These are phyloP conservation scores for Pichia sp. DNA, from an alignment of 1,139 yeast genomes.

Conservation along the genomic window DNA sequence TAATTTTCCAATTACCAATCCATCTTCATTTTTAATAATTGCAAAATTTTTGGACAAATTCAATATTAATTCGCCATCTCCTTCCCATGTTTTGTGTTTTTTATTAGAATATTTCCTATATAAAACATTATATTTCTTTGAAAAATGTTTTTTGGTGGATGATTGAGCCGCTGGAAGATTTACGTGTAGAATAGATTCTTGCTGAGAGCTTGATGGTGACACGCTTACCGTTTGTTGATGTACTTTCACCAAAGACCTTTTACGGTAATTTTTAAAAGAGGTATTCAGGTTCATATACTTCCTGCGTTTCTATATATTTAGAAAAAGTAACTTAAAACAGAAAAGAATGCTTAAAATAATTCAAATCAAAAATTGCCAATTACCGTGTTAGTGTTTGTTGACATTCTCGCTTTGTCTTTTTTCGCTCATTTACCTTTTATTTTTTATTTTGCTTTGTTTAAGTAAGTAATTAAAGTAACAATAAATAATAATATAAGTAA, in stretches of 20 bases:
- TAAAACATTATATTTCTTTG: conserved; percentile 37
- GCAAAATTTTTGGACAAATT: conserved; percentile 18
- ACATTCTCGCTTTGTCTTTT: too few species aligned
- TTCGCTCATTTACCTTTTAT: too few species aligned
- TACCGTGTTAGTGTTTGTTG: too few species aligned
- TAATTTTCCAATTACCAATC: conserved; percentile 18
- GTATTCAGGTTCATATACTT: conserved; percentile 10
- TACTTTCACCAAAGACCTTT: not conserved
- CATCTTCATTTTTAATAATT: conserved; percentile 21
- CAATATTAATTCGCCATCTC: conserved; percentile 62
- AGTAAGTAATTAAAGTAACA: too few species aligned
- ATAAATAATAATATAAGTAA: too few species aligned
- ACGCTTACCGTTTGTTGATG: too few species aligned
- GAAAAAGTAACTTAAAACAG: too few species aligned
- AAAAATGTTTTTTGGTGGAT: not conserved
- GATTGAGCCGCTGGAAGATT: not conserved
- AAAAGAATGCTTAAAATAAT: too few species aligned
- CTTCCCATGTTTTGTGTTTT: conserved; percentile 93
- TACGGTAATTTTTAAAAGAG: conserved; percentile 5
- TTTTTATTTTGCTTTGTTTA: too few species aligned
- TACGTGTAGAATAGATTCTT: not conserved
- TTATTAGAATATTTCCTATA: conserved; percentile 69
- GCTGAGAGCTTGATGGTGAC: not conserved
- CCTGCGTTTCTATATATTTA: too few species aligned
- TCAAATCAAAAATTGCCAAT: too few species aligned